A percentile compares a stretch with the other conserved stretches of the same genome.
Conservation (phyloP, 139 green algal species). For the Auxenochlorella pyrenoidosa region DNA sequence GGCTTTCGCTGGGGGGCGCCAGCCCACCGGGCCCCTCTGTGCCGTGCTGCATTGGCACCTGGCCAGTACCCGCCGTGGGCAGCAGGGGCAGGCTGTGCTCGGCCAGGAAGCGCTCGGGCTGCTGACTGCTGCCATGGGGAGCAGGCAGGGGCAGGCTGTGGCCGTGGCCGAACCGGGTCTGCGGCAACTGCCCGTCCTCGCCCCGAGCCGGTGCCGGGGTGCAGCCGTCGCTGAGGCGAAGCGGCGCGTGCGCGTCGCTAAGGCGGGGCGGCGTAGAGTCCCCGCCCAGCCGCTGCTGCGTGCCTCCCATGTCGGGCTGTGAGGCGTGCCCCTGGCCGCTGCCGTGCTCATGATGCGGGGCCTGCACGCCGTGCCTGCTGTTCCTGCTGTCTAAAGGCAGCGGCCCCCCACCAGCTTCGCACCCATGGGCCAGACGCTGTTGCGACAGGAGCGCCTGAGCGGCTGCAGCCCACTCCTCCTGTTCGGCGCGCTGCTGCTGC, state of each 20-base stretch:
- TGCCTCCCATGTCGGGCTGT: not conserved
- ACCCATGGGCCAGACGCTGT: not conserved
- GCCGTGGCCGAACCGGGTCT: too few species aligned
- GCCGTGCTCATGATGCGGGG: not conserved
- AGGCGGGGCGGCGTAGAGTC: not conserved
- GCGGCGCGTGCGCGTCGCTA: too few species aligned
- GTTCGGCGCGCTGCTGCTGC: not conserved
- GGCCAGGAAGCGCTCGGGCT: too few species aligned
- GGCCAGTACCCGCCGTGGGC: too few species aligned
- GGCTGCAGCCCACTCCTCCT: not conserved
- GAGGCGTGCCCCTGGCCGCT: not conserved
- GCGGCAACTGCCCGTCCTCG: too few species aligned
- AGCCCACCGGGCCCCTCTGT: not conserved
- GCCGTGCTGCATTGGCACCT: too few species aligned
- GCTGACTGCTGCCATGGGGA: too few species aligned
- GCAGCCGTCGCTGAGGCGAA: too few species aligned
- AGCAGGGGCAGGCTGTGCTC: too few species aligned
- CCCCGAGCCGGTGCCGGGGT: too few species aligned
- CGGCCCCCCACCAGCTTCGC: not conserved
- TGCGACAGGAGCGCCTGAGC: not conserved
- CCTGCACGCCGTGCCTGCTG: not conserved
- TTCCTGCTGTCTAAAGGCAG: not conserved
- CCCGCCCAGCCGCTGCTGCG: not conserved
- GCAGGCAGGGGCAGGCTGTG: too few species aligned
- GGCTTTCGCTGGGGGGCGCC: not conserved